Evolutionary conservation across 2,329 filamentous ascomycete genomes (phyloP).

Genomic region (Aspergillus pseudotamarii): DNA sequence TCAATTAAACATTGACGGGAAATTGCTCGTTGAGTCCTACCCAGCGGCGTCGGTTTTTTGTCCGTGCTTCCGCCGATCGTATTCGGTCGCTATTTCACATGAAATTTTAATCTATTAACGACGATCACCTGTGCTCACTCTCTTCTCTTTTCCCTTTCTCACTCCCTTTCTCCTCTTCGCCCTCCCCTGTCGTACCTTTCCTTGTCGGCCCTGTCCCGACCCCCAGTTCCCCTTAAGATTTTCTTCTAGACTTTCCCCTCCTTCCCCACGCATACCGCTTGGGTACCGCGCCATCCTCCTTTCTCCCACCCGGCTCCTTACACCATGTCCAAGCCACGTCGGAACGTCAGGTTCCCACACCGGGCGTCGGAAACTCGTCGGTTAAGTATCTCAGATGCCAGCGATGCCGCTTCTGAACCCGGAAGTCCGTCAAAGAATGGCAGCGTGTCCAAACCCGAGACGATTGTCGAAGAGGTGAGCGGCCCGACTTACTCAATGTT

Average conservation of each 20-base stretch:
- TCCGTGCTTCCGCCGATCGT: slow-evolving; percentile 25
- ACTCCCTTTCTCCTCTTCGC: slow-evolving; percentile 11
- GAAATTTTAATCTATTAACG: slow-evolving; percentile 29
- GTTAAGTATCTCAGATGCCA: slow-evolving; percentile 58
- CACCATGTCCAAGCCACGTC: slow-evolving; percentile 57
- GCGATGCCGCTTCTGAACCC: slow-evolving; percentile 53
- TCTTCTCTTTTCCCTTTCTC: slow-evolving; percentile 8
- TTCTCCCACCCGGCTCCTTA: slow-evolving; percentile 19
- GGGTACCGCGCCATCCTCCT: slow-evolving; percentile 16
- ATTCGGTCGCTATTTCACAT: slow-evolving; percentile 35
- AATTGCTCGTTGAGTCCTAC: not conserved
- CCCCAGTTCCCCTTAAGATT: slow-evolving; percentile 5
- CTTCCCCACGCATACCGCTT: slow-evolving; percentile 24
- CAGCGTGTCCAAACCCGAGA: slow-evolving; percentile 35
- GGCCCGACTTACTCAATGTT: not conserved
- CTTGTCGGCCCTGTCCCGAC: slow-evolving; percentile 15
- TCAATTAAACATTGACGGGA: slow-evolving; percentile 1
- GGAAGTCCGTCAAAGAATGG: slow-evolving; percentile 55
- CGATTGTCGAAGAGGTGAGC: slow-evolving; percentile 40
- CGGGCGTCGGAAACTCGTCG: slow-evolving; percentile 51
- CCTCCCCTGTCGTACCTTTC: slow-evolving; percentile 12
- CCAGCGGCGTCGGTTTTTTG: not conserved
- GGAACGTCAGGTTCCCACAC: slow-evolving; percentile 64
- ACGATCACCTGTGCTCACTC: slow-evolving; percentile 21
- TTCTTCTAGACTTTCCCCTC: slow-evolving; percentile 19